Evolutionary conservation across 495 filamentous ascomycete genomes (phyloP).

Genomic region (Neohortaea acidophila): DNA sequence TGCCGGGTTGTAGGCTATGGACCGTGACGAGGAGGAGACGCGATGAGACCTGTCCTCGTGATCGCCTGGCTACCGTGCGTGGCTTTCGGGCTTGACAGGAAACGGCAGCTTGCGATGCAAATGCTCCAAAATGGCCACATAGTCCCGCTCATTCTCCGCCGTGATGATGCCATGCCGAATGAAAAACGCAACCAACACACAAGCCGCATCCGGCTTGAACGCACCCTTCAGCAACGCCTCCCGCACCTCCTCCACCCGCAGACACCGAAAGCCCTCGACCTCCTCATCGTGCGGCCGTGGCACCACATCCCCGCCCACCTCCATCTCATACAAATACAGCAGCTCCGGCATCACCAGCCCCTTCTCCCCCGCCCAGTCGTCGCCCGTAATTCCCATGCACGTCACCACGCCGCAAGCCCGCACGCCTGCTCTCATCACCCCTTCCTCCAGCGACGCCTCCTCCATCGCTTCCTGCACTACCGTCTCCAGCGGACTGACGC

Average conservation of each 20-base stretch:
- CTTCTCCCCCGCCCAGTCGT: constrained; percentile 19
- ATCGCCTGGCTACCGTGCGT: too few species aligned
- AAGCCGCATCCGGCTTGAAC: constrained; percentile 40
- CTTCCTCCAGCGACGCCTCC: constrained; percentile 33
- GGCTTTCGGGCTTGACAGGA: too few species aligned
- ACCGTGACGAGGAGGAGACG: too few species aligned
- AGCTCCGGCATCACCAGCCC: constrained; percentile 31
- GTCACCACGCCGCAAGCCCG: constrained; percentile 27
- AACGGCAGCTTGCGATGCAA: constrained; percentile 35
- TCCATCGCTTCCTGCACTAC: constrained; percentile 41
- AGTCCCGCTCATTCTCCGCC: constrained; percentile 35
- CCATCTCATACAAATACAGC: constrained; percentile 38
- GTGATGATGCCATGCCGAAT: constrained; percentile 39
- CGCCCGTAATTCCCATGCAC: constrained; percentile 26
- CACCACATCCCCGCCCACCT: constrained; percentile 26
- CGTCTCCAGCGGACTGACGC: constrained; percentile 31
- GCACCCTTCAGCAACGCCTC: constrained; percentile 28
- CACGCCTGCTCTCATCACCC: constrained; percentile 21
- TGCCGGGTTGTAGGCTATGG: too few species aligned
- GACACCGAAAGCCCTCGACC: constrained; percentile 35
- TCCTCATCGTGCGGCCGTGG: constrained; percentile 37
- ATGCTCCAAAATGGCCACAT: constrained; percentile 33
- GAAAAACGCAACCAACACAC: constrained; percentile 40
- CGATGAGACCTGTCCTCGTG: too few species aligned
- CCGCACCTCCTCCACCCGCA: constrained; percentile 34